Conservation (phyloP, 169 alveolate genomes). For the Plasmodium inui region DNA sequence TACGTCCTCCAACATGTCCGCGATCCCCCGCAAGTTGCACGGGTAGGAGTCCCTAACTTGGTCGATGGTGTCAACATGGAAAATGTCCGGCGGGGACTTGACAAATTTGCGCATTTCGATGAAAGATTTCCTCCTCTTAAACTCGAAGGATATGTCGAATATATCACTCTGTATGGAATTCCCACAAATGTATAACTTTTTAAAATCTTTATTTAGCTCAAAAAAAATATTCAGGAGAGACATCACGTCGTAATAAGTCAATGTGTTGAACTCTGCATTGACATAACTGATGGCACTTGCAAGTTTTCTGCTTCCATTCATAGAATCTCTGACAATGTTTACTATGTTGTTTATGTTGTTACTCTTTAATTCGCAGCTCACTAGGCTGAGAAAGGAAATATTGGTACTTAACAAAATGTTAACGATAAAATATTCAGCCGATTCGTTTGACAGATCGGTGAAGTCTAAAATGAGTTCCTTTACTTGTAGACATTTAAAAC, state of each 20-base stretch:
- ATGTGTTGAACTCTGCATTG: conserved; percentile 54
- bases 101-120: conserved; percentile 46
- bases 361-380: conserved; percentile 7
- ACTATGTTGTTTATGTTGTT: conserved; percentile 23
- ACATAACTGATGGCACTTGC: conserved; percentile 14
- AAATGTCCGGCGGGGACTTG: conserved; percentile 18
- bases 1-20: conserved; percentile 18
- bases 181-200: conserved; percentile 58
- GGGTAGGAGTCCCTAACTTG: conserved; percentile 9
- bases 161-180: conserved; percentile 56
- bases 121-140: conserved; percentile 39
- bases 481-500: conserved; percentile 28
- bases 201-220: conserved; percentile 25
- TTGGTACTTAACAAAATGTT: conserved; percentile 22
- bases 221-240: conserved; percentile 10
- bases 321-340: background rate
- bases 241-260: conserved; percentile 41
- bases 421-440: conserved; percentile 49
- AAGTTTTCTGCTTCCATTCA: background rate
- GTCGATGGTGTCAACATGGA: conserved; percentile 35
- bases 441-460: conserved; percentile 17
- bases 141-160: conserved; percentile 45
- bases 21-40: conserved; percentile 40
- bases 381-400: conserved; percentile 22
- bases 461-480: conserved; percentile 56